Conservation (phyloP, 495 filamentous ascomycete species). For the Talaromyces stipitatus region DNA sequence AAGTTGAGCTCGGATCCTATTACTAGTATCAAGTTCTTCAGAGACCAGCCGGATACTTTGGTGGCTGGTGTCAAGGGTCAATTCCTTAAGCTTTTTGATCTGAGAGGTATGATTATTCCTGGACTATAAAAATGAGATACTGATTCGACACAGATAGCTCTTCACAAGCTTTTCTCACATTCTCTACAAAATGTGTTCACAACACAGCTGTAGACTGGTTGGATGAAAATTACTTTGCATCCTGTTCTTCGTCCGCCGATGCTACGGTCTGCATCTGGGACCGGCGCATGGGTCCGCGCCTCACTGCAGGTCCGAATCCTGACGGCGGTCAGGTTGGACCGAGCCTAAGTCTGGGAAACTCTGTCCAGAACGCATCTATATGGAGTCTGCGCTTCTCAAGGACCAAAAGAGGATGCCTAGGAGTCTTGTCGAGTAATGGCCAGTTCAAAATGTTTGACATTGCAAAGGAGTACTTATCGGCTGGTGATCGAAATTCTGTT, state of each 20-base stretch:
- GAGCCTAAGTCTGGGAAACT: conserved; percentile 60
- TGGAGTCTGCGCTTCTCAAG: conserved; percentile 76
- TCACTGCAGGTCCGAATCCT: conserved; percentile 25
- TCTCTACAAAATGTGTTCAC: conserved; percentile 77
- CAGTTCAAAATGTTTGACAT: conserved; percentile 69
- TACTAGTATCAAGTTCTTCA: conserved; percentile 85
- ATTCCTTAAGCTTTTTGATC: conserved; percentile 81
- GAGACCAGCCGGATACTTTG: conserved; percentile 73
- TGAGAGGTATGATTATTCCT: conserved; percentile 55
- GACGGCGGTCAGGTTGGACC: conserved; percentile 33
- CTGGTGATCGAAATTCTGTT: conserved; percentile 32
- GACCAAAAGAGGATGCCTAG: conserved; percentile 64
- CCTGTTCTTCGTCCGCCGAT: conserved; percentile 63
- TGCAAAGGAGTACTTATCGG: conserved; percentile 48
- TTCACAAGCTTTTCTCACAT: conserved; percentile 51
- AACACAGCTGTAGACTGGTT: conserved; percentile 84
- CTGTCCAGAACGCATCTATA: conserved; percentile 54
- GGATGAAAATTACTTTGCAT: conserved; percentile 92
- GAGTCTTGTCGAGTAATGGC: conserved; percentile 68
- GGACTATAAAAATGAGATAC: background rate
- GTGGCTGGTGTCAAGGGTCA: conserved; percentile 80
- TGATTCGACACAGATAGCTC: conserved; percentile 30
- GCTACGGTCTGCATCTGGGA: conserved; percentile 82
- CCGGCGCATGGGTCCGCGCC: conserved; percentile 55
- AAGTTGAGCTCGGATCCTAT: conserved; percentile 78